Evolutionary conservation across 192 early-diverging fungal genomes (phyloP), one percentile per base, ranked within the genome.

Genomic region (Coemansia asiatica): DNA sequence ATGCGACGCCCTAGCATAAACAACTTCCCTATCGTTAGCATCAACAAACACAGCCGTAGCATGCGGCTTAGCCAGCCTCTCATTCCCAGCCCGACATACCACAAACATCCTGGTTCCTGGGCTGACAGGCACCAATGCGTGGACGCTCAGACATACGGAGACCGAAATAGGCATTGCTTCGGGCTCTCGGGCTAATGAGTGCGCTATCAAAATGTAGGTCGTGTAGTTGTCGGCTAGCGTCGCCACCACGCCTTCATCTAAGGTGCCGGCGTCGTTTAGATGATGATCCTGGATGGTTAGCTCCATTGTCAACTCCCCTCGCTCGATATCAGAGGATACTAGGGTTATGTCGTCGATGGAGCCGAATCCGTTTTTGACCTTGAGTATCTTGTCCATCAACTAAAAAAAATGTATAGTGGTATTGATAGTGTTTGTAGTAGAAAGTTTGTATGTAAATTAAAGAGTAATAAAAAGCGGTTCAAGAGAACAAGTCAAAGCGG

Each of bases 171-270:
- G 71, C 60, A 66, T 61, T 7, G 36, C 13, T 3, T 60, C 63
- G 0, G 75, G 75, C 1, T 27, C 40, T 21, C 21, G 9, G 4
- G 61, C 53, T 1, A 65, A 33, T 15, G 64, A 56, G 51, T 79
- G 65, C 16, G 76, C 51, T 22, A 66, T 35, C 28, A 79, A 44
- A 60, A 79, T 53, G 23, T 60, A 69, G 16, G 76, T 66, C 15
- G 76, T 79, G 44, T 69, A 53, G 61, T 71, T 73, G 71, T 79
- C 76, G 16, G 71, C 61, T 0, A 79, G 22, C 16, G 76, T 74
- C 0, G 71, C 71, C 6, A 74, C 76, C 28, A 73, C 21, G 6
- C 71, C 76, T 57, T 79, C 76, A 58, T 79, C 76, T n/a, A 79
- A 51, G 0, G 65, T 66, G 9, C 77, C 68, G 10, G 61, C 57